Percentiles rank a stretch among this genome's conserved stretches.
phyloP scores from a whole-genome alignment of 1,139 yeast species.

The Candida pseudoviswanathii region DNA sequence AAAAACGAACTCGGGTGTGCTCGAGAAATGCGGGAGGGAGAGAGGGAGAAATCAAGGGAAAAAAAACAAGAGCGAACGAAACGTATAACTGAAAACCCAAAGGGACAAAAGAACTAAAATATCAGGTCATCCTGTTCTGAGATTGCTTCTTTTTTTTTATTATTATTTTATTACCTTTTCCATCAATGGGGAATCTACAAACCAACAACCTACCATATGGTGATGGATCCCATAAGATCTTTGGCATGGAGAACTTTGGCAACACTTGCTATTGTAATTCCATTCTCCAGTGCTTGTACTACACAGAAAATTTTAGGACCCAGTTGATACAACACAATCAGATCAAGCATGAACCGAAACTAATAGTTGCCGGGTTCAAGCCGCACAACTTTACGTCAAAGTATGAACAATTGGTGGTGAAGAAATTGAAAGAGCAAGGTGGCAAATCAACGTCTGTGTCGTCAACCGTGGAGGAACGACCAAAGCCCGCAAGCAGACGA shows the following conservation, averaged over 20 bases:
- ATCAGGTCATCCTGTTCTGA: background rate
- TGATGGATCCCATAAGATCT: conserved; percentile 71
- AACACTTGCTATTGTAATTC: conserved; percentile 95
- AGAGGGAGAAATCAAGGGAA: background rate
- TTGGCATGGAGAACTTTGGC: conserved; percentile 95
- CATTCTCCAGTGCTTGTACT: conserved; percentile 82
- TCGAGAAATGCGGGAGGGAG: no score
- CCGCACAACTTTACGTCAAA: conserved; percentile 50
- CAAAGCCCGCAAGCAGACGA: conserved; percentile 32
- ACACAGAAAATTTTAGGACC: conserved; percentile 67
- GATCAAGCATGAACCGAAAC: conserved; percentile 40
- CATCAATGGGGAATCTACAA: background rate
- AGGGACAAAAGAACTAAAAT: background rate
- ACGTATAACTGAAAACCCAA: background rate
- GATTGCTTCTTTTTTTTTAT: background rate
- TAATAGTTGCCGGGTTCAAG: conserved; percentile 43
- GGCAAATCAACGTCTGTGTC: conserved; percentile 1
- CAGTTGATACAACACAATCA: conserved; percentile 44
- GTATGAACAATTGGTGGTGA: conserved; percentile 44
- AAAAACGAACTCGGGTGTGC: background rate
- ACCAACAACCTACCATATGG: conserved; percentile 33
- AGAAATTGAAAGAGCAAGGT: conserved; percentile 40
- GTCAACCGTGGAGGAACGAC: conserved; percentile 23
- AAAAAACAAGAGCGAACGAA: background rate
- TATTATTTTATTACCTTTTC: background rate